These are phyloP conservation scores for Acarospora socialis DNA, from an alignment of 2,329 filamentous ascomycete species.

Conservation along the genomic window DNA sequence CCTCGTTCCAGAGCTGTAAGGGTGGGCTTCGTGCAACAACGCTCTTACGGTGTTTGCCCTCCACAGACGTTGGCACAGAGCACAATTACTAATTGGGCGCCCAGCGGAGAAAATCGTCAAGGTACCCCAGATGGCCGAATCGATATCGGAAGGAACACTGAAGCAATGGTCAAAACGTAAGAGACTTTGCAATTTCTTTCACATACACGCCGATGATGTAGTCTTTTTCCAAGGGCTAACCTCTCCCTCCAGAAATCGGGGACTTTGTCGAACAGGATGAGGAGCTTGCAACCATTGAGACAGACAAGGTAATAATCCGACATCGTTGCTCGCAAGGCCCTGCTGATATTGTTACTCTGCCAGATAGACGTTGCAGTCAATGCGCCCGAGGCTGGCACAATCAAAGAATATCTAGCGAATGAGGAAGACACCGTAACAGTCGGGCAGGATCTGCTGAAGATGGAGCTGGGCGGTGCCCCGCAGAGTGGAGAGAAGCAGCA, in stretches of 20 bases:
- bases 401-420: conserved; percentile 80
- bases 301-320: conserved; percentile 84
- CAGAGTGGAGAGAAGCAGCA: conserved; percentile 41
- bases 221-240: too few relatives aligned
- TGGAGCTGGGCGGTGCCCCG: conserved; percentile 62
- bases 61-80: neutral
- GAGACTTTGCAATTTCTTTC: conserved; percentile 19
- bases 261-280: conserved; percentile 92
- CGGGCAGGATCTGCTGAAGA: conserved; percentile 74
- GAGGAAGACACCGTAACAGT: conserved; percentile 94
- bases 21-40: conserved; percentile 18
- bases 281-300: conserved; percentile 97
- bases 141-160: conserved; percentile 90
- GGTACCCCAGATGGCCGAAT: conserved; percentile 96
- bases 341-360: conserved; percentile 1
- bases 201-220: conserved; percentile 10
- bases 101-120: conserved; percentile 72
- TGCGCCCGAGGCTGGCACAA: conserved; percentile 74
- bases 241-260: conserved; percentile 48
- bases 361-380: conserved; percentile 96
- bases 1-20: too few relatives aligned
- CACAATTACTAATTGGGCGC: too few relatives aligned
- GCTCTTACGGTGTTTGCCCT: conserved; percentile 23
- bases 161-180: conserved; percentile 82
- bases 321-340: neutral